Conservation (phyloP, 257 asterid species). For the Solanum pimpinellifolium region DNA sequence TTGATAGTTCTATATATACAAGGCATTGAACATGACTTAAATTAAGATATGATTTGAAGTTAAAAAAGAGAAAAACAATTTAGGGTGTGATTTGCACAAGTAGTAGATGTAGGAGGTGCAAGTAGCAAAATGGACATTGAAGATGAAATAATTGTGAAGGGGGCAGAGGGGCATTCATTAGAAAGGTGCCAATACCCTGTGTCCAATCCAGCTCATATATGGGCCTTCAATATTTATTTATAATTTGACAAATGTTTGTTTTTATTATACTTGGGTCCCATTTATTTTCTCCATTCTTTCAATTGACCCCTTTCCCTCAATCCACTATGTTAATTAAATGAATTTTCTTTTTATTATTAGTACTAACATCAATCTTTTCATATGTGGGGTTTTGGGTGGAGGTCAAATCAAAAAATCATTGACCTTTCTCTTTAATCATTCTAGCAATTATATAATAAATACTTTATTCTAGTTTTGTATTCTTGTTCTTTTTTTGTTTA, state of each 20-base stretch:
- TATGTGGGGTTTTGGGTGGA: not conserved
- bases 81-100: not conserved
- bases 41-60: not conserved
- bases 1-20: not conserved
- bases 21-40: not conserved
- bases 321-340: not conserved
- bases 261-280: slow-evolving; percentile 8
- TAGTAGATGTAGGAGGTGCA: not conserved
- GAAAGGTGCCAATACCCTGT: not conserved
- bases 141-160: not conserved
- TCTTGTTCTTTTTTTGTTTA: not conserved
- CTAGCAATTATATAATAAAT: not conserved
- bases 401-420: not conserved
- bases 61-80: not conserved
- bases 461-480: not conserved
- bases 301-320: not conserved
- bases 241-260: slow-evolving; percentile 3
- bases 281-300: not conserved
- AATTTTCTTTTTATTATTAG: not conserved
- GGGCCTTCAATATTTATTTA: slow-evolving; percentile 7
- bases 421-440: not conserved
- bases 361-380: not conserved
- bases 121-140: not conserved
- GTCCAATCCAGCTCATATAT: slow-evolving; percentile 18
- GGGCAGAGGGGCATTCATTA: slow-evolving; percentile 1